Conservation (phyloP, 2,329 filamentous ascomycete genomes). For the Colletotrichum limetticola region DNA sequence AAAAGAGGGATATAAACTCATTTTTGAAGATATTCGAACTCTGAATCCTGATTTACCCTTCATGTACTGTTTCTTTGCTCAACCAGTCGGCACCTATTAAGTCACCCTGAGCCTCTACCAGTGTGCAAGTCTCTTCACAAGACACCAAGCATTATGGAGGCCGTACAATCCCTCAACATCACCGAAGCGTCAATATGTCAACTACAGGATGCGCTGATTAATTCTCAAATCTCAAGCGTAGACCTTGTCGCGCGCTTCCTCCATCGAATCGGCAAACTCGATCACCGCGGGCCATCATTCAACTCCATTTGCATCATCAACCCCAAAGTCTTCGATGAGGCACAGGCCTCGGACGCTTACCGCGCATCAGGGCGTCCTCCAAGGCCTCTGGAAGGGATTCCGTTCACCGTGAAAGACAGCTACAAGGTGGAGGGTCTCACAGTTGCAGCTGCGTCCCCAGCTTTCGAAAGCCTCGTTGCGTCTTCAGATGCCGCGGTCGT, state of each 20-base stretch:
- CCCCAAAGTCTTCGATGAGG: constrained; percentile 40
- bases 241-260: constrained; percentile 43
- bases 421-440: constrained; percentile 65
- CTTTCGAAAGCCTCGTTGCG: constrained; percentile 60
- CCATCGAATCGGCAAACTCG: constrained; percentile 40
- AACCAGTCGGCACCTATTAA: neutral
- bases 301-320: constrained; percentile 45
- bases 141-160: neutral
- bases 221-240: constrained; percentile 38
- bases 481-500: constrained; percentile 64
- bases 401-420: constrained; percentile 67
- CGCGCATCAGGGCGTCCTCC: constrained; percentile 36
- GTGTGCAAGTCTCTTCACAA: neutral
- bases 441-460: constrained; percentile 64
- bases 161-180: constrained; percentile 29
- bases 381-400: constrained; percentile 61
- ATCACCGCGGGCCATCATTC: constrained; percentile 38
- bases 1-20: neutral
- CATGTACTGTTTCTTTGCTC: neutral
- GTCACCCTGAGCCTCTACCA: neutral
- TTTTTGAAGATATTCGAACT: neutral
- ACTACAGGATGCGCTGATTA: constrained; percentile 37
- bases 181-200: constrained; percentile 41
- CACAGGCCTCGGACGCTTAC: constrained; percentile 42
- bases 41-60: neutral